Base-by-base conservation (phyloP, 495 filamentous ascomycete species). In the Penicillium pulvis region DNA sequence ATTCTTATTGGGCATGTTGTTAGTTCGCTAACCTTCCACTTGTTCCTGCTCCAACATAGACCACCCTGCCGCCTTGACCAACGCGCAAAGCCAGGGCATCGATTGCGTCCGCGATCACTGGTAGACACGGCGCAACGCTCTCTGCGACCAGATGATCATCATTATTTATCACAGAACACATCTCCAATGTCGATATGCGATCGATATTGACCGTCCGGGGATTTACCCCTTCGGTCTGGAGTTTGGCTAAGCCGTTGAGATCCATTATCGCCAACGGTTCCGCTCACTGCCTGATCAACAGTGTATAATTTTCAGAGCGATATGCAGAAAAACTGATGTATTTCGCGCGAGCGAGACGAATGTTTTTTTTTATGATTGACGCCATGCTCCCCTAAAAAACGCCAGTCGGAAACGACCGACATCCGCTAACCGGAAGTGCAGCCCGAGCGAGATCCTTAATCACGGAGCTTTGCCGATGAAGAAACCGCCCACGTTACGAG, bases 31-130 rank as follows among this genome's bases (percentile, higher is more conserved):
- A 75, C 72, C 73, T 72, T 57, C 74, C 73, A 53, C 74, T 77
- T 4, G 74, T 75, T 7, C 74, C 74, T 11, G 74, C 74, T 4
- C 74, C 73, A 9, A 75, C 72, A 56, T 77, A 76, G 6, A 77
- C 55, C 12, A 77, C 70, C 42, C 73, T 55, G n/a, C 74, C 74
- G 16, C 74, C 73, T 33, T 47, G 58, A 35, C 61, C 62, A n/a
- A 77, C 71, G 7, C 73, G 71, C 17, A 62, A 59, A 28, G 69
- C 54, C 53, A 76, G 46, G 2, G 58, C 57, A 41, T 76, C 68
- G 43, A 76, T 73, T 9, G 73, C 68, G 35, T 30, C 60, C 14
- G 70, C 70, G 19, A 76, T 75, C 7, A 61, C 59, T 0, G 67
- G 61, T 19, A 75, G 56, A 53, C 70, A 77, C 8, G 59, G 55